phyloP scores from a whole-genome alignment of 768 basidiomycete species.

The Boletus eberwhitei region DNA sequence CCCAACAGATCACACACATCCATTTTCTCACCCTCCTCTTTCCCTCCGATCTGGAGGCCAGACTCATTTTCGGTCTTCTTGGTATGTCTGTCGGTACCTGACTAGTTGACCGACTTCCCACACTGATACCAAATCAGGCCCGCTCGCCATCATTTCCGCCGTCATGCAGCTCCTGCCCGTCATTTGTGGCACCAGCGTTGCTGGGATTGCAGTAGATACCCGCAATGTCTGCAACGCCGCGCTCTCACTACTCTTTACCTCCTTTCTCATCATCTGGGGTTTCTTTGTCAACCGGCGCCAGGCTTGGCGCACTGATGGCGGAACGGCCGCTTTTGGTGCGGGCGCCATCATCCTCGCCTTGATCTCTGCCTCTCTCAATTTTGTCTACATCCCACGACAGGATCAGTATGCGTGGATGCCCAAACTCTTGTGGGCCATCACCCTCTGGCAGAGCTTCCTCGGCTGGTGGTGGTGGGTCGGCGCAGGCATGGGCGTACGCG shows the following conservation, averaged over 20 bases:
- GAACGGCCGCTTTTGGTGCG: constrained; percentile 89
- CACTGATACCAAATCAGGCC: constrained; percentile 43
- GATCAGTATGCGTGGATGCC: constrained; percentile 93
- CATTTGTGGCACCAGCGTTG: constrained; percentile 33
- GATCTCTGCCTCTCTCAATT: constrained; percentile 79
- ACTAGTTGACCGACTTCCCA: background rate
- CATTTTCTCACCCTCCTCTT: constrained; percentile 95
- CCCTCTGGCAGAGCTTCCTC: constrained; percentile 95
- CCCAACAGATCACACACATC: constrained; percentile 84
- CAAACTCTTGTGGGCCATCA: constrained; percentile 82
- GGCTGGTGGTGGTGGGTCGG: constrained; percentile 99
- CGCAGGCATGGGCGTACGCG: constrained; percentile 76
- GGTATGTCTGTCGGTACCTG: constrained; percentile 42
- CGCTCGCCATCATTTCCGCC: constrained; percentile 81
- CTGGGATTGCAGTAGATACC: constrained; percentile 63
- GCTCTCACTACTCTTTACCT: constrained; percentile 91
- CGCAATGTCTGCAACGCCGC: constrained; percentile 96
- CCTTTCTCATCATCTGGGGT: constrained; percentile 91
- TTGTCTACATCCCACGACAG: constrained; percentile 78
- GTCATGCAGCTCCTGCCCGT: constrained; percentile 83
- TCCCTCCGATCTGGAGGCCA: constrained; percentile 84
- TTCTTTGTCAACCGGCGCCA: constrained; percentile 81
- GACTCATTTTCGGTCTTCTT: constrained; percentile 81
- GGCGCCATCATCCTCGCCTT: constrained; percentile 83
- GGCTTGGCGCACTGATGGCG: constrained; percentile 96